Conservation (phyloP, 2,329 filamentous ascomycete genomes). For the Apiospora kogelbergensis region DNA sequence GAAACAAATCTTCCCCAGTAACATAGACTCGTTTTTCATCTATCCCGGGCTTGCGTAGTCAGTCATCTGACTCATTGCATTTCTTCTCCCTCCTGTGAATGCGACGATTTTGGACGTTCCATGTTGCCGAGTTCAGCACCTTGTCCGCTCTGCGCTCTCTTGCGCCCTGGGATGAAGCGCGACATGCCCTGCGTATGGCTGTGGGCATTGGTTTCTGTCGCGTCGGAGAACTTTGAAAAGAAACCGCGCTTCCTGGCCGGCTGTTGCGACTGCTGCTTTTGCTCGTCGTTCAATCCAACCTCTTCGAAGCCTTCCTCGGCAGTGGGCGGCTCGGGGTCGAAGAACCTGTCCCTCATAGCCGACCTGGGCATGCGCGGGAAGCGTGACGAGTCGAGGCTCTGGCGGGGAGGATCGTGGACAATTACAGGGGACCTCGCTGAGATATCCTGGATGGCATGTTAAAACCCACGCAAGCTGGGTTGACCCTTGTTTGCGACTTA, state of each 20-base stretch:
- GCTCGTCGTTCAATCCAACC: constrained; percentile 79
- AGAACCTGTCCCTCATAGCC: constrained; percentile 55
- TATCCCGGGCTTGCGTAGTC: background rate
- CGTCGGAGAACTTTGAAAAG: constrained; percentile 77
- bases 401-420: constrained; percentile 61
- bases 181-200: constrained; percentile 27
- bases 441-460: constrained; percentile 67
- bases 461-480: background rate
- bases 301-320: constrained; percentile 86
- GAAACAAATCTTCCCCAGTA: background rate
- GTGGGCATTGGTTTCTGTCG: constrained; percentile 28
- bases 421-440: constrained; percentile 79
- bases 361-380: constrained; percentile 63
- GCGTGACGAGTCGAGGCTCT: constrained; percentile 77
- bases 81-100: constrained; percentile 26
- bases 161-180: constrained; percentile 34
- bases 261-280: constrained; percentile 49
- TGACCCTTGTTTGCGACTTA: constrained; percentile 45
- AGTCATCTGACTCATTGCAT: constrained; percentile 21
- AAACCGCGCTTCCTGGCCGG: constrained; percentile 72
- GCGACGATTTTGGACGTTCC: constrained; percentile 30
- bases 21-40: background rate
- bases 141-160: constrained; percentile 34
- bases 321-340: constrained; percentile 62
- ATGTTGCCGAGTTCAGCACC: constrained; percentile 32